Percentiles rank a stretch among this genome's conserved stretches.
Evolutionary conservation across 805 yeast species (phyloP).

Genomic region (Candida tammaniensis): DNA sequence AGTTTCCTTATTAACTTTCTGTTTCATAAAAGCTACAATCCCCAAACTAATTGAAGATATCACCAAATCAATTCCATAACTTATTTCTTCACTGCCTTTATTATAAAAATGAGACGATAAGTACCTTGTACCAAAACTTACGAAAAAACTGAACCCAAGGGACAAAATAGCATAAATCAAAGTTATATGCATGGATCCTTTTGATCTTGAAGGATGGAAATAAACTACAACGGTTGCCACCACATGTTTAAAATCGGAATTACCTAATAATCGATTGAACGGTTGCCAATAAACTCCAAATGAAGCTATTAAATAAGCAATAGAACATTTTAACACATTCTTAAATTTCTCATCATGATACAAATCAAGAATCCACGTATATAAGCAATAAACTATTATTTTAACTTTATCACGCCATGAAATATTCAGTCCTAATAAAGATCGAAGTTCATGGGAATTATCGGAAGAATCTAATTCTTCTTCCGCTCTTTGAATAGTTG

Average conservation of each 20-base stretch:
- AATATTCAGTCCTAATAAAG: constrained; percentile 4
- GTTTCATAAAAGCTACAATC: constrained; percentile 65
- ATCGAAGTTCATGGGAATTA: background rate
- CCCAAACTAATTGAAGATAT: constrained; percentile 60
- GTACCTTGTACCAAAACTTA: constrained; percentile 51
- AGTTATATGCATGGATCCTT: constrained; percentile 79
- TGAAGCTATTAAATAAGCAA: constrained; percentile 75
- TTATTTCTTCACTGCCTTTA: constrained; percentile 44
- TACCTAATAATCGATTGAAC: constrained; percentile 53
- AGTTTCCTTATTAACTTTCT: constrained; percentile 59
- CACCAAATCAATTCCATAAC: constrained; percentile 53
- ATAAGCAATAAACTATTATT: constrained; percentile 2
- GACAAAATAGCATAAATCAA: constrained; percentile 57
- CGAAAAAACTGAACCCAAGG: constrained; percentile 49
- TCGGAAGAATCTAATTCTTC: background rate
- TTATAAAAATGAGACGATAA: constrained; percentile 46
- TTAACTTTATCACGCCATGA: constrained; percentile 7
- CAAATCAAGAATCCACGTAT: constrained; percentile 1
- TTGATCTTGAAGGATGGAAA: constrained; percentile 77
- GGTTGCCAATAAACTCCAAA: constrained; percentile 61
- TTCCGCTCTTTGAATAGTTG: background rate
- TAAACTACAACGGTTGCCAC: constrained; percentile 82
- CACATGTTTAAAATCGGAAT: constrained; percentile 72
- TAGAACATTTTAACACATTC: constrained; percentile 58
- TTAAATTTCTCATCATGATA: constrained; percentile 18